Evolutionary conservation across 1,139 yeast genomes (phyloP).

Genomic region (Debaryomyces sp.): DNA sequence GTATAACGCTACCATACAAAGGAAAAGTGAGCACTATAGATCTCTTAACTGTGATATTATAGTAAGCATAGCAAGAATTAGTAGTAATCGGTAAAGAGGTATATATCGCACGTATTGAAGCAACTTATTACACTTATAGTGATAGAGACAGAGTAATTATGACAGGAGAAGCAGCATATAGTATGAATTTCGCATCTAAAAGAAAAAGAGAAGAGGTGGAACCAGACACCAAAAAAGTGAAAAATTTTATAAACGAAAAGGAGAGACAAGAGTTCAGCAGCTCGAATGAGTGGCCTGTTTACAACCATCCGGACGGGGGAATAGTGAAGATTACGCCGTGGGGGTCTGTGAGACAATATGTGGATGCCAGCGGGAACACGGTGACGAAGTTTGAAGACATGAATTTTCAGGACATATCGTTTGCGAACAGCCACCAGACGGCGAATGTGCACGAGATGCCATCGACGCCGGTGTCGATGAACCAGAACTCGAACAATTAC

Average conservation of each 20-base stretch:
- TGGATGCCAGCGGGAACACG: slow-evolving; percentile 36
- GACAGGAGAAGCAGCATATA: not conserved
- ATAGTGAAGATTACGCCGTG: slow-evolving; percentile 65
- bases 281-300: slow-evolving; percentile 59
- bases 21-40: not conserved
- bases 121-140: not conserved
- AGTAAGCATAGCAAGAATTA: not conserved
- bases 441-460: slow-evolving; percentile 25
- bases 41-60: not conserved
- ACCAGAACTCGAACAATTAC: slow-evolving; percentile 11
- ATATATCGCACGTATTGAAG: not conserved
- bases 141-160: not conserved
- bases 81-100: not conserved
- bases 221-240: slow-evolving; percentile 26
- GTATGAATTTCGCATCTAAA: slow-evolving; percentile 21
- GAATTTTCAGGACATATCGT: slow-evolving; percentile 41
- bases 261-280: slow-evolving; percentile 25
- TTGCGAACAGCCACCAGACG: slow-evolving; percentile 14
- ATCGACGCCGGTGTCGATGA: slow-evolving; percentile 42
- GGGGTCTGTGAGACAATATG: slow-evolving; percentile 49
- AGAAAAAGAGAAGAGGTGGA: slow-evolving; percentile 30
- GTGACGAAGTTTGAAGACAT: slow-evolving; percentile 47
- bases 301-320: slow-evolving; percentile 68
- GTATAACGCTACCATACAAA: not conserved
- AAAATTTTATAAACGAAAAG: slow-evolving; percentile 23